phyloP scores from a whole-genome alignment of 345 rosid species.

The Punica granatum region DNA sequence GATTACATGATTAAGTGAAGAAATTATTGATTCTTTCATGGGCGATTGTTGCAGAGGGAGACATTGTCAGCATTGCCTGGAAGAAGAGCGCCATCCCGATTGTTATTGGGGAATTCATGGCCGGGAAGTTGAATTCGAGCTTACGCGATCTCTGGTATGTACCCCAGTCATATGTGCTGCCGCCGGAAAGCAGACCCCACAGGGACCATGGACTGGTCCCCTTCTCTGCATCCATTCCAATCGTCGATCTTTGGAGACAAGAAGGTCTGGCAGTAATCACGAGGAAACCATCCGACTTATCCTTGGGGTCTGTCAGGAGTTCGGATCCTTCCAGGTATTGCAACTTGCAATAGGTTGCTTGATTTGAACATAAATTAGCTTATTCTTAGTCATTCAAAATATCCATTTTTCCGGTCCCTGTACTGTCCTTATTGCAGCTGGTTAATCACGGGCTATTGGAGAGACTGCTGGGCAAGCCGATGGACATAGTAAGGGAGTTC shows the following conservation, averaged over 20 bases:
- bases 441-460: conserved; percentile 19
- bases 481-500: conserved; percentile 15
- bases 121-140: conserved; percentile 17
- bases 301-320: conserved; percentile 14
- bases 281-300: conserved; percentile 6
- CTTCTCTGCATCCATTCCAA: conserved; percentile 14
- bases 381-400: too few relatives aligned
- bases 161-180: conserved; percentile 19
- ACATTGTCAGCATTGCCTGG: too few relatives aligned
- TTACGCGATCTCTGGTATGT: conserved; percentile 3
- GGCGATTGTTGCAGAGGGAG: too few relatives aligned
- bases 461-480: conserved; percentile 7
- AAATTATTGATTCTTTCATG: too few relatives aligned
- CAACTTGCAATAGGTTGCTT: too few relatives aligned
- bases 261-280: neutral
- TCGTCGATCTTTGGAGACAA: conserved; percentile 9
- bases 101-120: too few relatives aligned
- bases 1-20: too few relatives aligned
- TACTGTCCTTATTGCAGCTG: too few relatives aligned
- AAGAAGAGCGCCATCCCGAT: too few relatives aligned
- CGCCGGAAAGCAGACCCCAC: conserved; percentile 18
- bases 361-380: too few relatives aligned
- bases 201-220: neutral
- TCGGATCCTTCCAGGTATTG: conserved; percentile 25
- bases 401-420: too few relatives aligned